A percentile compares a stretch with the other conserved stretches of the same genome.
These are phyloP conservation scores for Cudoniella acicularis DNA, from an alignment of 495 filamentous ascomycete genomes.

Conservation along the genomic window DNA sequence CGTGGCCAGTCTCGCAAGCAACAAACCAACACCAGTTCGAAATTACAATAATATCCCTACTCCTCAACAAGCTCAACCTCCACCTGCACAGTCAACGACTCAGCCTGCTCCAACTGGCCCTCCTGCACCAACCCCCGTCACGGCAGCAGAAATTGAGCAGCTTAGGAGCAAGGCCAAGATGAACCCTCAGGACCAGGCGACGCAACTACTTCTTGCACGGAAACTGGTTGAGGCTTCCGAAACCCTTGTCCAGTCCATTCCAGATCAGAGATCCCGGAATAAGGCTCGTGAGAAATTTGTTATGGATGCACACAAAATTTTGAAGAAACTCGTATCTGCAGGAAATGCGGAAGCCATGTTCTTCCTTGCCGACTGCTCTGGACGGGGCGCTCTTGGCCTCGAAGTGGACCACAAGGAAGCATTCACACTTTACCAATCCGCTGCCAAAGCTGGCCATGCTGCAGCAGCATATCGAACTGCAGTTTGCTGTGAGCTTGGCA, in stretches of 20 bases:
- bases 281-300: conserved; percentile 81
- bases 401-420: conserved; percentile 84
- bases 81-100: conserved; percentile 29
- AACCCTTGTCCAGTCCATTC: conserved; percentile 65
- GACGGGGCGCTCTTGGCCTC: conserved; percentile 65
- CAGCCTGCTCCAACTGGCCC: conserved; percentile 36
- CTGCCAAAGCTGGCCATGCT: conserved; percentile 82
- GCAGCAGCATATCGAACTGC: conserved; percentile 90
- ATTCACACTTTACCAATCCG: conserved; percentile 87
- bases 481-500: conserved; percentile 96
- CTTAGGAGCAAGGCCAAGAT: conserved; percentile 62
- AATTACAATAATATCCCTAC: conserved; percentile 56
- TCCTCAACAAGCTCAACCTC: conserved; percentile 29
- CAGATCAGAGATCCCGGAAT: conserved; percentile 69
- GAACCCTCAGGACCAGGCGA: conserved; percentile 66
- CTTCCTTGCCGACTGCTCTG: conserved; percentile 86
- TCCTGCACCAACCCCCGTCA: conserved; percentile 55
- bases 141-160: conserved; percentile 69
- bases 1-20: conserved; percentile 41
- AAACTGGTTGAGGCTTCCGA: conserved; percentile 82
- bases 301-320: conserved; percentile 79
- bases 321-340: conserved; percentile 75
- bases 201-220: conserved; percentile 73
- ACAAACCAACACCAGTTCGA: conserved; percentile 62
- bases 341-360: conserved; percentile 83